Conservation (phyloP, 345 rosid genomes). For the Gossypium stocksii region DNA sequence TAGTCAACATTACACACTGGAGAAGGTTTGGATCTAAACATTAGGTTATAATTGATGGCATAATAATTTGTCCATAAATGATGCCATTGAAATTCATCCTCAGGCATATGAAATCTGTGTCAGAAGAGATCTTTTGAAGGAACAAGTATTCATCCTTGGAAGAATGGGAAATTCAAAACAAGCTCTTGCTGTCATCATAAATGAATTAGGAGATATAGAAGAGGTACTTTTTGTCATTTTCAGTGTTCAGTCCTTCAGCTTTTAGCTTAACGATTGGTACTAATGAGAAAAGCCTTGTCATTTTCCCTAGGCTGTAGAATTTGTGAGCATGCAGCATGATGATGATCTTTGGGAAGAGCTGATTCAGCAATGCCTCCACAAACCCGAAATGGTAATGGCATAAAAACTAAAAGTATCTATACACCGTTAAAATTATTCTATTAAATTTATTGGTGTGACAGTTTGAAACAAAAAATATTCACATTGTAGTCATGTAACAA, state of each 20-base stretch:
- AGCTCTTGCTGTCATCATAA: constrained; percentile 88
- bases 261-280: constrained; percentile 10
- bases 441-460: too few relatives aligned
- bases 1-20: constrained; percentile 93
- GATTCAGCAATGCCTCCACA: constrained; percentile 86
- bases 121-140: constrained; percentile 69
- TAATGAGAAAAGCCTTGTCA: constrained; percentile 13
- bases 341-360: constrained; percentile 99
- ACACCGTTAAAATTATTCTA: too few relatives aligned
- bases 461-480: too few relatives aligned
- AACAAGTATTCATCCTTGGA: constrained; percentile 94
- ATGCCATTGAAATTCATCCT: constrained; percentile 27
- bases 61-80: constrained; percentile 9
- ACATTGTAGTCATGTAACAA: too few relatives aligned
- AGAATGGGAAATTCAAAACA: constrained; percentile 94
- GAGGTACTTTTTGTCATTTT: constrained; percentile 50
- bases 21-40: constrained; percentile 59
- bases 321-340: constrained; percentile 91
- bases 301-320: constrained; percentile 89
- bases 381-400: constrained; percentile 84
- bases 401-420: too few relatives aligned
- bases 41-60: constrained; percentile 15
- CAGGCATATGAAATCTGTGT: constrained; percentile 92
- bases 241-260: constrained; percentile 6
- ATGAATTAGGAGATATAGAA: constrained; percentile 86